A percentile compares a stretch with the other conserved stretches of the same genome.
These are phyloP conservation scores for Salisapilia sapeloensis DNA, from an alignment of 352 stramenopile species.

Conservation along the genomic window DNA sequence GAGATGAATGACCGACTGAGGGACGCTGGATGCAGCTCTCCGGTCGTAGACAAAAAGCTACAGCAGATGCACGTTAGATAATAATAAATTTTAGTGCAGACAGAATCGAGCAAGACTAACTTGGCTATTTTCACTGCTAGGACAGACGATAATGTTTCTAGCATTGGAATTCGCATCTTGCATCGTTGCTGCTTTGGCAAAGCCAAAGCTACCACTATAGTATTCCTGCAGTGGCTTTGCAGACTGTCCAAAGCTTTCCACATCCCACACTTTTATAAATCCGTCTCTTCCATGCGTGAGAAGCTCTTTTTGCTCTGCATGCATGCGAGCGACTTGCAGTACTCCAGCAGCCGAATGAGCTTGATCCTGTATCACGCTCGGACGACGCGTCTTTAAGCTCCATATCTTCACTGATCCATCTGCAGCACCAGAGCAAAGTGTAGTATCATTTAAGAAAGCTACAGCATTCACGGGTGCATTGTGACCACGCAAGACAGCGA, in stretches of 20 bases:
- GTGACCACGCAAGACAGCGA: constrained; percentile 54
- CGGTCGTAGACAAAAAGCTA: too few relatives aligned
- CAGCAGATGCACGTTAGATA: too few relatives aligned
- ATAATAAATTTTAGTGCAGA: background rate
- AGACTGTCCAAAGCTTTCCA: constrained; percentile 5
- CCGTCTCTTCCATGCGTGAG: constrained; percentile 61
- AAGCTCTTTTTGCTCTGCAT: constrained; percentile 8
- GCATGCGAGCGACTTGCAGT: constrained; percentile 16
- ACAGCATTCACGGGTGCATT: constrained; percentile 35
- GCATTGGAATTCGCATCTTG: constrained; percentile 2
- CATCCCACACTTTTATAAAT: constrained; percentile 49
- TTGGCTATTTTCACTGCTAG: constrained; percentile 9
- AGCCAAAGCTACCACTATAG: constrained; percentile 45
- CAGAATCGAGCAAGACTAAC: background rate
- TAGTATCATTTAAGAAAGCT: constrained; percentile 18
- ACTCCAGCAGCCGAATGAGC: constrained; percentile 65
- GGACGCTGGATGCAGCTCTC: too few relatives aligned
- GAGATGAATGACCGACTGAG: too few relatives aligned
- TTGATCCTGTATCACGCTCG: constrained; percentile 9
- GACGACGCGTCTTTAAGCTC: constrained; percentile 39
- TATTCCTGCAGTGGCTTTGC: constrained; percentile 14
- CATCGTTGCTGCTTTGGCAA: constrained; percentile 36
- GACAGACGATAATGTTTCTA: constrained; percentile 16
- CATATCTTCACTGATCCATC: constrained; percentile 62
- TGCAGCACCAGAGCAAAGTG: constrained; percentile 26